Conservation (phyloP, 2,329 filamentous ascomycete genomes). For the Colletotrichum sp. region DNA sequence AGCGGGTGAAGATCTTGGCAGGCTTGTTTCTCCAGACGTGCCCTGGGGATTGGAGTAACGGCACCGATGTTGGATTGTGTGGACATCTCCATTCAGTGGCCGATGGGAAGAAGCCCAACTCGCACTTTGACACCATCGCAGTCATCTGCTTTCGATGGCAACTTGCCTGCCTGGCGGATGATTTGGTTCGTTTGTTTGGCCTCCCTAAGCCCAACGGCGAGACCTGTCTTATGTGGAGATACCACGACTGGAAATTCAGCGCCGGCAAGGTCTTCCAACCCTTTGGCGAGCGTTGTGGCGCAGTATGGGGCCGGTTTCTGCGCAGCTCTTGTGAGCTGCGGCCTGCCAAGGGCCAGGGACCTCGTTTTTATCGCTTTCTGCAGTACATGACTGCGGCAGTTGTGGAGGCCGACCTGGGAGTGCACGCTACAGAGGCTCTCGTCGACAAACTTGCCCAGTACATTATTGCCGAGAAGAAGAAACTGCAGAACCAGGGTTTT, state of each 20-base stretch:
- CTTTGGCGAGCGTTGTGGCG: background rate
- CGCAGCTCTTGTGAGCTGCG: background rate
- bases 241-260: background rate
- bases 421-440: background rate
- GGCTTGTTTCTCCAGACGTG: background rate
- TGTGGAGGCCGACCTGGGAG: background rate
- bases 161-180: background rate
- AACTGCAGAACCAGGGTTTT: background rate
- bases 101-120: rapidly evolving
- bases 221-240: background rate
- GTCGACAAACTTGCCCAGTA: background rate
- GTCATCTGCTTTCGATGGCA: background rate
- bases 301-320: background rate
- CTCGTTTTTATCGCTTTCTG: background rate
- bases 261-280: background rate
- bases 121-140: background rate
- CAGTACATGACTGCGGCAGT: background rate
- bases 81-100: background rate
- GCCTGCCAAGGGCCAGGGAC: background rate
- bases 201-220: background rate
- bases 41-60: background rate
- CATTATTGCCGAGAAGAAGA: background rate
- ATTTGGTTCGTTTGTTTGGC: background rate
- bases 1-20: background rate
- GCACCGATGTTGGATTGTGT: background rate